Base-by-base conservation (phyloP, 495 filamentous ascomycete species). In the Penicillium alfredii region DNA sequence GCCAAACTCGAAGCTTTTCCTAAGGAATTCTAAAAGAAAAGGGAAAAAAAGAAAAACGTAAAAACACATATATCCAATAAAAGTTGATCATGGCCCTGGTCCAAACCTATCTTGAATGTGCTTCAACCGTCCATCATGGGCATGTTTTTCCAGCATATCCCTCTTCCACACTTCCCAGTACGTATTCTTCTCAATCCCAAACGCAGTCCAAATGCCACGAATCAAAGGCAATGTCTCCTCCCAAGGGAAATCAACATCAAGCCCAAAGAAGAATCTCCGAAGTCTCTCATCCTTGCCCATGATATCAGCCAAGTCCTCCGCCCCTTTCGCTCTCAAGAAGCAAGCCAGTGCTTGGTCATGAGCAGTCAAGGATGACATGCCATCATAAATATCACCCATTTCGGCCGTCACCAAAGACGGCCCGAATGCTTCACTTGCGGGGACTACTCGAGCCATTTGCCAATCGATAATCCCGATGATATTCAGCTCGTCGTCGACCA, bases 391-490 rank as follows among this genome's bases (percentile, higher is more conserved):
- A 26, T 30, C 31, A 12, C n/a, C 33, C 45, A 64, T 57, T 10
- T 62, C 56, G 26, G 58, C 56, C 25, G 56, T 56, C n/a, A 62
- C 44, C 23, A 60, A 40, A 10, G 61, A 61, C 1, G 57, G 59
- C 20, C 40, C 51, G 41, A 66, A 66, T 22, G 58, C 59, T 8
- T 58, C 43, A 28, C 33, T 40, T 15, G 48, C 56, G 19, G 51
- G 46, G 4, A 50, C 55, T 9, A 53, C 52, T 6, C 39, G 29
- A 28, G 63, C 49, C 39, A 57, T 55, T 35, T 66, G 44, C 61
- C 62, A 69, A 32, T 69, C 54, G 17, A 66, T 66, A 25, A 68
- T 54, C 5, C 60, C 55, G 3, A 44, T 59, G 33, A 70, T 58
- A 33, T 72, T 62, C 27, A 47, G 53, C 3, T 61, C 45, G 4